phyloP scores from a whole-genome alignment of 1,284 basidiomycete species.

The Leucoagaricus sp. region DNA sequence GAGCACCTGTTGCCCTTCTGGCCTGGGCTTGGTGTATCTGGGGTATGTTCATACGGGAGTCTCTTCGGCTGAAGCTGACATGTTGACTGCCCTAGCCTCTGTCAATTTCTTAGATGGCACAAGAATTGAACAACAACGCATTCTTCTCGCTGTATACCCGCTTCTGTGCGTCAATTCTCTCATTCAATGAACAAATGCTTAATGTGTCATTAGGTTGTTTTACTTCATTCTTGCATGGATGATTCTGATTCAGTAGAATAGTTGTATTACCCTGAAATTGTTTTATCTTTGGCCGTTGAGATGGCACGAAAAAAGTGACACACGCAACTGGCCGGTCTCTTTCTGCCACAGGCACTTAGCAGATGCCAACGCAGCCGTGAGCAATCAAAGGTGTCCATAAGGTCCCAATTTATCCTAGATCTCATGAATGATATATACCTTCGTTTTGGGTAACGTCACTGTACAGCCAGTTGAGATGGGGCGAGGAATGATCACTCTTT shows the following conservation, averaged over 20 bases:
- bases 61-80: slow-evolving; percentile 9
- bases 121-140: slow-evolving; percentile 85
- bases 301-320: too few relatives aligned
- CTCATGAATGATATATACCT: too few relatives aligned
- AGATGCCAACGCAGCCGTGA: too few relatives aligned
- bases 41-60: slow-evolving; percentile 56
- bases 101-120: slow-evolving; percentile 95
- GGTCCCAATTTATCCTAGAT: too few relatives aligned
- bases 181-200: not conserved
- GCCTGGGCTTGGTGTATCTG: slow-evolving; percentile 96
- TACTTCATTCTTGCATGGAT: slow-evolving; percentile 92
- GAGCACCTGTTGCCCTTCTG: slow-evolving; percentile 80
- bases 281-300: too few relatives aligned
- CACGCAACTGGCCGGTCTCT: too few relatives aligned
- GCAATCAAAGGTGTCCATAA: too few relatives aligned
- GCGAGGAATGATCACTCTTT: not conserved
- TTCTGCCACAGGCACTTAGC: too few relatives aligned
- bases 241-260: slow-evolving; percentile 81
- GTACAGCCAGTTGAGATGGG: too few relatives aligned
- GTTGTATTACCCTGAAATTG: too few relatives aligned
- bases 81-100: slow-evolving; percentile 69
- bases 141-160: slow-evolving; percentile 91
- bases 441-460: not conserved
- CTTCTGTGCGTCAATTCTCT: slow-evolving; percentile 60
- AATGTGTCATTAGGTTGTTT: slow-evolving; percentile 57